Evolutionary conservation across 495 filamentous ascomycete species (phyloP), one percentile per base, ranked within the genome.

Genomic region (Friedmanniomyces simplex): DNA sequence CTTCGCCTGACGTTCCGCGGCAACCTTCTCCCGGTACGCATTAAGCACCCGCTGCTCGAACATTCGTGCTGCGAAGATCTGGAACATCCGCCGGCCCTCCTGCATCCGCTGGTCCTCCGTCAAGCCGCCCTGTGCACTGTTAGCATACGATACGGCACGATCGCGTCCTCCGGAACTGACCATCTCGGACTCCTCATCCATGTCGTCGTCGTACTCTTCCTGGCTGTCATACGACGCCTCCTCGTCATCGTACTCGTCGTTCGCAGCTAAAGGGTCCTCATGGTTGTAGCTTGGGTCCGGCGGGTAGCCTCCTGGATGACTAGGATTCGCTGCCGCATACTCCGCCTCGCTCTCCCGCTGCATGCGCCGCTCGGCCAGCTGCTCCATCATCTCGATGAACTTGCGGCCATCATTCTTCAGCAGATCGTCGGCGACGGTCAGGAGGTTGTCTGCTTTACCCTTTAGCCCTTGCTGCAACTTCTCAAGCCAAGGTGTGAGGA

Each of bases 321-420:
- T 74, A 22, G 71, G 51, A 50, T 79, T 77, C 21, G 76, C 72
- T 26, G 82, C 80, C 34, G 77, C 76, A 61, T 80, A 86, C 65
- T 85, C 83, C 16, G 88, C 88, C 68, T 96, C 90, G 71, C 93
- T 89, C 73, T 98, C 93, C 34, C 93, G 84, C 63, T 89, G 85
- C 91, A 99, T 96, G 61, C 93, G 83, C 57, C 91, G 86, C 72
- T 99, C 94, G 12, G 93, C 94, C 64, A 99, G 80, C 69, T 96
- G 91, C 69, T 99, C 93, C 94, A 99, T 99, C 93, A 99, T 97
- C 71, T 99, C 93, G 71, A 99, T 99, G 76, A 99, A 99, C 68
- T 96, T 95, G 71, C 95, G 95, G 68, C 93, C 93, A 69, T 99
- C 93, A 70, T 99, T 99, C 71, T 97, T 96, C 32, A 99, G 79